phyloP scores from a whole-genome alignment of 1,284 basidiomycete species.

The Macrocybe sp. region DNA sequence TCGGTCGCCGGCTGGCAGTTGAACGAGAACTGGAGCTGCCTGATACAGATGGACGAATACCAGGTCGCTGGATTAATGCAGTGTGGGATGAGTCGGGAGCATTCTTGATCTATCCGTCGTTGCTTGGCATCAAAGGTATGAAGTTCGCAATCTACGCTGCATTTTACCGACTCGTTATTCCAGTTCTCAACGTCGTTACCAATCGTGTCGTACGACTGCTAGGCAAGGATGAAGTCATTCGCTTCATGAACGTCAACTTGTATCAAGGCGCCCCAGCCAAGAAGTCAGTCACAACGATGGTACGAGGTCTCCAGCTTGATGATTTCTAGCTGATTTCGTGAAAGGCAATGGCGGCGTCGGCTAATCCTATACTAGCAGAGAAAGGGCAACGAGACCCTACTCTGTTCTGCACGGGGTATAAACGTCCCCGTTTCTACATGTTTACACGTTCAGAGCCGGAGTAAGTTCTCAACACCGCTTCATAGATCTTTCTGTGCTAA shows the following conservation, averaged over 20 bases:
- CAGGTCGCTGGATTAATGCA: conserved; percentile 76
- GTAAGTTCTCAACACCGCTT: conserved; percentile 38
- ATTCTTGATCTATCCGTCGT: conserved; percentile 89
- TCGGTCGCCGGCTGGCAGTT: conserved; percentile 89
- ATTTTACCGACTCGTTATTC: not conserved
- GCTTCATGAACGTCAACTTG: conserved; percentile 85
- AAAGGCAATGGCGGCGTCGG: conserved; percentile 90
- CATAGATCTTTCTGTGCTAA: not conserved
- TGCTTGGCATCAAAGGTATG: conserved; percentile 92
- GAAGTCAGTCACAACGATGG: conserved; percentile 78
- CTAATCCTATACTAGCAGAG: conserved; percentile 90
- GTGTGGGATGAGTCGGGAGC: conserved; percentile 97
- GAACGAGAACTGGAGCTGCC: conserved; percentile 89
- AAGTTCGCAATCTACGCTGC: conserved; percentile 12
- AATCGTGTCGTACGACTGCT: conserved; percentile 89
- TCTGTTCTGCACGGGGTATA: conserved; percentile 90
- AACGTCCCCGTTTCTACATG: conserved; percentile 93
- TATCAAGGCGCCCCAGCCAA: conserved; percentile 95
- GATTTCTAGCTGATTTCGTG: not conserved
- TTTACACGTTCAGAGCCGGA: conserved; percentile 93
- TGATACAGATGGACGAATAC: conserved; percentile 62
- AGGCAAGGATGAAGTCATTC: conserved; percentile 92
- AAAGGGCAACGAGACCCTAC: conserved; percentile 86
- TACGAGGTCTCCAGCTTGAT: conserved; percentile 30
- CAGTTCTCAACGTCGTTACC: conserved; percentile 92